Base-by-base conservation (phyloP, 495 filamentous ascomycete genomes). In the Aspergillus sparsus region DNA sequence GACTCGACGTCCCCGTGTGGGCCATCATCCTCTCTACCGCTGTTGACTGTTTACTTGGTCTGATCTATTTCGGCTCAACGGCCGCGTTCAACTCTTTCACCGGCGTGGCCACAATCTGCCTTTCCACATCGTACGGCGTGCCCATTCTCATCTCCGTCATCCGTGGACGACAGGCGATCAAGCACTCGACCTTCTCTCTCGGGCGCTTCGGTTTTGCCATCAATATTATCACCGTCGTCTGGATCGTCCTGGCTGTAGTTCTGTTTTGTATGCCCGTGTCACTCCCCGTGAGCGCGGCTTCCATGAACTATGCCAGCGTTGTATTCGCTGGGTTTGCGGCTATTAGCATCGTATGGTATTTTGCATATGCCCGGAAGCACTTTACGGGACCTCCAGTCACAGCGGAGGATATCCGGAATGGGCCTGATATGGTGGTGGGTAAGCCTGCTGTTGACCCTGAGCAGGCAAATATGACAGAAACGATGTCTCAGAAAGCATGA, bases 81-180 rank as follows among this genome's bases (percentile, higher is more conserved):
- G 82, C 83, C 0, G 84, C 85, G 7, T 88, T 87, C 74, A 87
- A 85, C 69, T 82, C 82, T 3, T 88, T 89, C 65, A 87, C 85
- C 0, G 85, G 84, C 32, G 85, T 87, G 9, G 85, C 85, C 3
- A 87, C 84, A 0, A 87, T 88, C 58, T 87, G 83, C 60, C 70
- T 87, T 2, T 83, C 81, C 18, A 81, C 79, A 50, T 85, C 82
- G 5, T 89, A 88, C 66, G 85, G 83, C 13, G 65, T 86, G 52
- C 86, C 86, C 0, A 87, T 89, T 57, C 66, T 87, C 7, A 81
- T 88, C 53, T 82, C 78, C 47, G 63, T 85, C n/a, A 52, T 84
- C 5, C 75, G 81, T 1, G 74, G 78, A 7, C 74, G 83, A 8
- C 65, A 74, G 57, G 73, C 75, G 32, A 78, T 85, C 9, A 73